Evolutionary conservation across 148 eudicot genomes (phyloP), one percentile per base, ranked within the genome.

Genomic region (Rhododendron vialii): DNA sequence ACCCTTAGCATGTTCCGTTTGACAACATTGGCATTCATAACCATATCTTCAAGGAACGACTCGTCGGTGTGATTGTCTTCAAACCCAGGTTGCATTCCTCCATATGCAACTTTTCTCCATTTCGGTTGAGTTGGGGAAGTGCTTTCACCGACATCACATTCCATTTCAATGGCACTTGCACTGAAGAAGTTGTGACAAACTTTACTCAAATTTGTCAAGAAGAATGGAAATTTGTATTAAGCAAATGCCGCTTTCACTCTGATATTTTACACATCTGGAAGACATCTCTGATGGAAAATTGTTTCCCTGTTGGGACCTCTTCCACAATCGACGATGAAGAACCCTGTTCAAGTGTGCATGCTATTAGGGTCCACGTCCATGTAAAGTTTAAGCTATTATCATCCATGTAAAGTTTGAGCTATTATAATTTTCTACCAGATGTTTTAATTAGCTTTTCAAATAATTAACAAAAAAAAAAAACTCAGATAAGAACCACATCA

Each of bases 91-190:
- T 97, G 98, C 98, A 94, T 95, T 28, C 99, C 99, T 50, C 99
- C 98, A 90, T 95, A 95, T 14, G 98, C 99, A 57, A 97, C 96
- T 91, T 97, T 97, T 81, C 95, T 94, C 99, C 99, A 97, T 91
- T 90, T 93, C 26, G 83, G 82, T 26, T 41, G 71, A 77, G 83
- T 82, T 81, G 87, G 89, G 48, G 90, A 71, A 47, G 82, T 38
- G 50, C 76, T 75, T 73, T 81, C 87, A 45, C 80, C 71, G 43
- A 80, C 83, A 78, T 67, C 53, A 15, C 76, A 30, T 79, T 88
- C 91, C 93, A 89, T 92, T 83, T 71, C 38, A 33, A 33, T 71
- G 15, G 41, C 41, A 61, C 12, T 33, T 57, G 55, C 83, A 36
- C 41, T 43, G 2, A 80, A 26, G 12, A 50, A 73, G n/a, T 69